Conservation (phyloP, 306 rosid species). For the Malus orientalis region DNA sequence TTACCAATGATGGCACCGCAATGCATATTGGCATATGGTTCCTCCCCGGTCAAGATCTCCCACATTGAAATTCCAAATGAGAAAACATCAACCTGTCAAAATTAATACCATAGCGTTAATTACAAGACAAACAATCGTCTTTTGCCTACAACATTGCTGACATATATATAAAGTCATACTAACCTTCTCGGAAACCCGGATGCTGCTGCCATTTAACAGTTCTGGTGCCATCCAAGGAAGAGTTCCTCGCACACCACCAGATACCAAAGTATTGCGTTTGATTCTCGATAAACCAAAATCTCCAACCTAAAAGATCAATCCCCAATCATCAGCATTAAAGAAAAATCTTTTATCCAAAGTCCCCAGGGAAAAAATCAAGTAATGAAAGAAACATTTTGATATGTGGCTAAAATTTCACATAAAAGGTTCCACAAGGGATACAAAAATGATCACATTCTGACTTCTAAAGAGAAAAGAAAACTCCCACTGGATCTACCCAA, state of each 20-base stretch:
- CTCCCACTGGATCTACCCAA: not conserved
- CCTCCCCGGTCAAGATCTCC: conserved; percentile 34
- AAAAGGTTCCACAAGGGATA: not conserved
- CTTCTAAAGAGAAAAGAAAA: not conserved
- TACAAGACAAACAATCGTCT: not conserved
- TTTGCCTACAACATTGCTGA: not conserved
- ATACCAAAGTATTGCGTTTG: conserved; percentile 25
- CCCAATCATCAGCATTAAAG: not conserved
- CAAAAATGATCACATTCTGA: not conserved
- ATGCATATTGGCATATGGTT: conserved; percentile 29
- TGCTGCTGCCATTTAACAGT: conserved; percentile 29
- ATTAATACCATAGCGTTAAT: not conserved
- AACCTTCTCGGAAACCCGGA: conserved; percentile 32
- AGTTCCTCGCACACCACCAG: conserved; percentile 33
- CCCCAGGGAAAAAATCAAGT: not conserved
- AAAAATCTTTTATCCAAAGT: not conserved
- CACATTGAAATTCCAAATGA: conserved; percentile 32
- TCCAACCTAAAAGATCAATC: conserved; percentile 14
- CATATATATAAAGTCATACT: not conserved
- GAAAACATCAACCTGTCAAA: conserved; percentile 28
- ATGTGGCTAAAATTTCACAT: not conserved
- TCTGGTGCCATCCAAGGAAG: conserved; percentile 36
- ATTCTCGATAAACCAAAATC: conserved; percentile 31
- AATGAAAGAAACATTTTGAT: not conserved
- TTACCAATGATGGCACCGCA: conserved; percentile 35